phyloP scores from a whole-genome alignment of 805 yeast species.

The Suhomyces emberorum region DNA sequence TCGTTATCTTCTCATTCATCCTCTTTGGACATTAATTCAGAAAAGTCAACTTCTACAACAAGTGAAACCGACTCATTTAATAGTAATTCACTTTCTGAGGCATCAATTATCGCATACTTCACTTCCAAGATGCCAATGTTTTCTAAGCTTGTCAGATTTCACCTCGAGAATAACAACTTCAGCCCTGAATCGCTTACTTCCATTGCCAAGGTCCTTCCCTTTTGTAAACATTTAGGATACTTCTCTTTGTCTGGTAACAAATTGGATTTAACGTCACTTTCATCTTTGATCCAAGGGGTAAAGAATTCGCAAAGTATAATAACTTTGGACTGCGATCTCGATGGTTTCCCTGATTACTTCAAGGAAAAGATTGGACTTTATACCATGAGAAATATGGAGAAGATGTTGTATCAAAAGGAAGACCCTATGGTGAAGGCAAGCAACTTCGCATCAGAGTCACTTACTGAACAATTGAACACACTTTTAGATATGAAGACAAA shows the following conservation, averaged over 20 bases:
- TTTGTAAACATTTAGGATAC: slow-evolving; percentile 63
- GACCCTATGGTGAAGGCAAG: slow-evolving; percentile 4
- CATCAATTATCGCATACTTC: slow-evolving; percentile 48
- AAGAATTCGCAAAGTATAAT: slow-evolving; percentile 63
- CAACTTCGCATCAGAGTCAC: slow-evolving; percentile 31
- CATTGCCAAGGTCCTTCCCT: slow-evolving; percentile 66
- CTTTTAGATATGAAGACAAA: slow-evolving; percentile 33
- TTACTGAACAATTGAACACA: slow-evolving; percentile 23
- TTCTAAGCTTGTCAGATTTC: slow-evolving; percentile 60
- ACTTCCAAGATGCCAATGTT: slow-evolving; percentile 67
- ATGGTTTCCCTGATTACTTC: slow-evolving; percentile 55
- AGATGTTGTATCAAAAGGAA: slow-evolving; percentile 38
- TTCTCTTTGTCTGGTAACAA: slow-evolving; percentile 66
- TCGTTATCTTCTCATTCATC: not conserved
- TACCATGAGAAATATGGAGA: slow-evolving; percentile 80
- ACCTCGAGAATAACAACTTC: slow-evolving; percentile 66
- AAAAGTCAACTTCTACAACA: not conserved
- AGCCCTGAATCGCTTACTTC: slow-evolving; percentile 52
- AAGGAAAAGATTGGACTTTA: slow-evolving; percentile 73
- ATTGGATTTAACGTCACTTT: slow-evolving; percentile 56
- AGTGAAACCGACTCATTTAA: not conserved
- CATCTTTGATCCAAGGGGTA: slow-evolving; percentile 68
- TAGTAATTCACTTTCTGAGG: not conserved
- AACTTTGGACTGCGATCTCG: slow-evolving; percentile 68
- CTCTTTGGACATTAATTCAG: not conserved